Percentiles rank a stretch among this genome's conserved stretches.
Evolutionary conservation across 805 yeast genomes (phyloP).

Genomic region (Starmerella powellii): DNA sequence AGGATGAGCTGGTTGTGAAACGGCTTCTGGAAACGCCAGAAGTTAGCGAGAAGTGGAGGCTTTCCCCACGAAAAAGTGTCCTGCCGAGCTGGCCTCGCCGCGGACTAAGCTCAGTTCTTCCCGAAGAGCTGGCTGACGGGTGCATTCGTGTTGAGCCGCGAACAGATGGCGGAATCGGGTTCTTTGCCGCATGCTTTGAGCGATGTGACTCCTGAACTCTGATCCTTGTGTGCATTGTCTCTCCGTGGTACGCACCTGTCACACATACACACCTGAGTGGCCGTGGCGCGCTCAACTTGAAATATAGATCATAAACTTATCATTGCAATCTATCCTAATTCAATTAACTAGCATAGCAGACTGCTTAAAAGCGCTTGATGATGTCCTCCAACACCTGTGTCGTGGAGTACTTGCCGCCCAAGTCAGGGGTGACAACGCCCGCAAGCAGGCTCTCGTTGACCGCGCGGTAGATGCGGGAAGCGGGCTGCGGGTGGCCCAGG

Average conservation of each 20-base stretch:
- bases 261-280: no score
- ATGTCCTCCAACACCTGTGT: slow-evolving; percentile 80
- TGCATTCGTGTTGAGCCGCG: slow-evolving; percentile 78
- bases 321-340: no score
- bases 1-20: slow-evolving; percentile 84
- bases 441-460: slow-evolving; percentile 86
- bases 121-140: slow-evolving; percentile 48
- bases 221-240: no score
- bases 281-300: no score
- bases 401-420: slow-evolving; percentile 84
- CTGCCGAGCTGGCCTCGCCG: slow-evolving; percentile 80
- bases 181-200: slow-evolving; percentile 88
- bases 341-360: no score
- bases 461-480: slow-evolving; percentile 83
- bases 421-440: slow-evolving; percentile 77
- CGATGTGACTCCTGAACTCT: slow-evolving; percentile 24
- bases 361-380: slow-evolving; percentile 37
- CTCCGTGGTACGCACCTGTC: no score
- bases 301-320: no score
- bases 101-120: slow-evolving; percentile 47
- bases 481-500: slow-evolving; percentile 81
- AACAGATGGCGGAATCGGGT: slow-evolving; percentile 97
- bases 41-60: slow-evolving; percentile 55
- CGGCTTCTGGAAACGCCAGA: slow-evolving; percentile 57
- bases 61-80: slow-evolving; percentile 47